Evolutionary conservation across 2,329 filamentous ascomycete genomes (phyloP).

Genomic region (Ciborinia camelliae): DNA sequence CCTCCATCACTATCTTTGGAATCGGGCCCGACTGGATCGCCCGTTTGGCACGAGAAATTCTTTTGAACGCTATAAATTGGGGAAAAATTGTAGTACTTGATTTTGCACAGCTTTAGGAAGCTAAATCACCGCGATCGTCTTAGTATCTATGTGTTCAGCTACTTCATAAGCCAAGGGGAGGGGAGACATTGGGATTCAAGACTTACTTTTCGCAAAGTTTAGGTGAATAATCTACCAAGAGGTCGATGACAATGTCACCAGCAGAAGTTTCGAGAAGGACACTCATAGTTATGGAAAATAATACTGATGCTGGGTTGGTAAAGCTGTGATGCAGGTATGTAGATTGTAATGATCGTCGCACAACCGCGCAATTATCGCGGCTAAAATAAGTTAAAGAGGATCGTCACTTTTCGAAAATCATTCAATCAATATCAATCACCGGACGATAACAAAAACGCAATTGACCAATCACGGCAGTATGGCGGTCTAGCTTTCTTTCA

Average conservation of each 20-base stretch:
- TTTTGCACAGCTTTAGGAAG: slow-evolving; percentile 97
- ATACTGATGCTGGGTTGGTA: not conserved
- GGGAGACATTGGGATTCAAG: slow-evolving; percentile 14
- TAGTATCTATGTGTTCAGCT: slow-evolving; percentile 54
- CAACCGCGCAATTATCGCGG: slow-evolving; percentile 15
- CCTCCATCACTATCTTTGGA: slow-evolving; percentile 86
- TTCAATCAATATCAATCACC: not conserved
- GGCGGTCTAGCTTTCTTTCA: not conserved
- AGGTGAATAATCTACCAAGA: slow-evolving; percentile 83
- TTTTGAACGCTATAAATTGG: slow-evolving; percentile 90
- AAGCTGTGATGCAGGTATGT: slow-evolving; percentile 10
- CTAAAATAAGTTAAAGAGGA: slow-evolving; percentile 4
- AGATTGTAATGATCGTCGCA: slow-evolving; percentile 5
- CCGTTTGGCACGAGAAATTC: slow-evolving; percentile 93
- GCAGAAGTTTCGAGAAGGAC: slow-evolving; percentile 89
- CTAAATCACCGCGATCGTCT: slow-evolving; percentile 53
- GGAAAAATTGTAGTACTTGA: slow-evolving; percentile 98
- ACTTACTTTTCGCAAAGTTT: slow-evolving; percentile 93
- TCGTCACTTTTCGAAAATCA: slow-evolving; percentile 7
- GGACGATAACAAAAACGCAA: not conserved
- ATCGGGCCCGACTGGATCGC: slow-evolving; percentile 85
- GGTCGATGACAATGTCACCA: slow-evolving; percentile 92
- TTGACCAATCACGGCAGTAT: slow-evolving; percentile 10
- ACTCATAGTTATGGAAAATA: slow-evolving; percentile 60
- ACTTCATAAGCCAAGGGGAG: slow-evolving; percentile 26